phyloP scores from a whole-genome alignment of 495 filamentous ascomycete genomes.

The Lasiosphaeriaceae sp. region DNA sequence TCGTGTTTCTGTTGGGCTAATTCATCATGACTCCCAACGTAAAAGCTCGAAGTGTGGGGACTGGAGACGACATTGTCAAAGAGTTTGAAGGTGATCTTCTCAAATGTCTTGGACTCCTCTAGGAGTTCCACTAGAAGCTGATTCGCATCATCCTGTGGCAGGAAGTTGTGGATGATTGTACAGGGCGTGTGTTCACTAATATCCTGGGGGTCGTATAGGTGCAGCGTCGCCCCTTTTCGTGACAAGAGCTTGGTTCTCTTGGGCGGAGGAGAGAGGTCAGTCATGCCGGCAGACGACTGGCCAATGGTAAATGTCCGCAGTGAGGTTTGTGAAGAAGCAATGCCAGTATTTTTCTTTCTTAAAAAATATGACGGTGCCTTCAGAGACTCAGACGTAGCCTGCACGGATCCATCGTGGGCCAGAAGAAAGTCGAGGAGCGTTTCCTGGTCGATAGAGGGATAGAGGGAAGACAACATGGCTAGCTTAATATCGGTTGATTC shows the following conservation, averaged over 20 bases:
- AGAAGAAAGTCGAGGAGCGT: conserved; percentile 74
- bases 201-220: conserved; percentile 75
- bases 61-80: conserved; percentile 81
- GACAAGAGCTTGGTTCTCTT: conserved; percentile 52
- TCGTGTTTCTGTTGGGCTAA: conserved; percentile 62
- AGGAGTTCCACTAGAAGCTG: conserved; percentile 71
- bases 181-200: conserved; percentile 79
- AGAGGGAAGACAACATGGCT: conserved; percentile 74
- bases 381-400: conserved; percentile 55
- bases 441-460: conserved; percentile 58
- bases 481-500: conserved; percentile 88
- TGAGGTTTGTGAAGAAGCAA: conserved; percentile 51
- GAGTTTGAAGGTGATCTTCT: conserved; percentile 70
- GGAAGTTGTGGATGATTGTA: conserved; percentile 87
- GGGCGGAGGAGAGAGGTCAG: conserved; percentile 18
- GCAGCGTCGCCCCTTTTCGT: conserved; percentile 75
- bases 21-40: conserved; percentile 66
- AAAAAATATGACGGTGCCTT: conserved; percentile 12
- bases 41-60: conserved; percentile 78
- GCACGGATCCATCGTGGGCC: conserved; percentile 71
- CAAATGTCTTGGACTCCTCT: conserved; percentile 69
- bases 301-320: conserved; percentile 45
- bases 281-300: conserved; percentile 23
- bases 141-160: conserved; percentile 66
- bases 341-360: conserved; percentile 24